Evolutionary conservation across 441 rosid genomes (phyloP), one percentile per base, ranked within the genome.

Genomic region (Gossypium lobatum): DNA sequence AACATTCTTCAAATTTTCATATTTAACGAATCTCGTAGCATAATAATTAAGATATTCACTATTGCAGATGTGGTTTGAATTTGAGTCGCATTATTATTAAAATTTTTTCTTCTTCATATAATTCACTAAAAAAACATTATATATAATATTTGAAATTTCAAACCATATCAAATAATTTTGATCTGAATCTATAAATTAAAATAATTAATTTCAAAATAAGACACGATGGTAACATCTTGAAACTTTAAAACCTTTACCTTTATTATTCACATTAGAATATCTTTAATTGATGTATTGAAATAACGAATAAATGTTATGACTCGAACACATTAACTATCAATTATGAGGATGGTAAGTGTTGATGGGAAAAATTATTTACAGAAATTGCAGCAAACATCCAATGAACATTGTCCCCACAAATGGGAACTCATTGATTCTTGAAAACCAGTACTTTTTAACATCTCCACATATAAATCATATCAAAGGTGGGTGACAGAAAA

Each of bases 401-500:
- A 50, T 31, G 31, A 70, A 70, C 18, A 5, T 70, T 21, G 31
- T 54, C 31, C 50, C 53, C 73, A 54, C 73, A 39, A 55, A 14
- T 20, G 64, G 57, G 42, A 48, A 23, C 2, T 6, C 2, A 6
- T 68, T 68, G 59, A 20, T 70, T 70, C 62, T 53, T 52, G 62
- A 45, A 70, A 65, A 14, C 62, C 25, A 53, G 45, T 21, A 53
- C 50, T 68, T 26, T 69, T 26, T 53, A 70, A 26, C 50, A 26
- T 23, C 59, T 68, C 59, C 59, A 48, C 45, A 25, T 6, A 25
- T 9, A 58, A 10, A 7, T 26, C 61, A 25, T 34, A 28, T 53
- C 62, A 31, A 53, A 4, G 17, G 73, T 52, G 73, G 62, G 73
- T 31, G 52, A 55, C 52, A 55, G 6, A 68, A 68, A 52, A 50